Conservation (phyloP, 495 filamentous ascomycete species). For the Penicillium bialowiezense region DNA sequence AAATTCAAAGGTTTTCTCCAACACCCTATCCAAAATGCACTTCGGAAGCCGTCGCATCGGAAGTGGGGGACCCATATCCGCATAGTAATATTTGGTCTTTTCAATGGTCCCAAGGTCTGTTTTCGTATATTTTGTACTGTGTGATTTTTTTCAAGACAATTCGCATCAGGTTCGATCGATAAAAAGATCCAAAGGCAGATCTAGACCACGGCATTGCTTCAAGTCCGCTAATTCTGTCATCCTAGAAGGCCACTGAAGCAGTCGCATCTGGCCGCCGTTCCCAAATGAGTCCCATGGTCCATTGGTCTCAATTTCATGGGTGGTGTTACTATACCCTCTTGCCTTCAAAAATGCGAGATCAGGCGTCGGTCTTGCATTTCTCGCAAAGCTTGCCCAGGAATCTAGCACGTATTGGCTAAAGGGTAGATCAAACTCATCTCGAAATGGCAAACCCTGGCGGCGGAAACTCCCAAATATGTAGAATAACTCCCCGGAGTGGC, state of each 20-base stretch:
- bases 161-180: background rate
- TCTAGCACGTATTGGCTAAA: slow-evolving; percentile 27
- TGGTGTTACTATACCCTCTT: slow-evolving; percentile 20
- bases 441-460: slow-evolving; percentile 14
- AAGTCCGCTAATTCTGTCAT: slow-evolving; percentile 16
- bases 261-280: slow-evolving; percentile 1
- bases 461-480: slow-evolving; percentile 24
- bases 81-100: too few species aligned
- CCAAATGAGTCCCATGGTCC: slow-evolving; percentile 13
- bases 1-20: too few species aligned
- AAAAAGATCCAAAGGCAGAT: slow-evolving; percentile 10
- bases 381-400: slow-evolving; percentile 26
- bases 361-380: slow-evolving; percentile 17
- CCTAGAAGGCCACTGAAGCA: slow-evolving; percentile 17
- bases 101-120: too few species aligned
- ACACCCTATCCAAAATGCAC: too few species aligned
- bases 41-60: background rate
- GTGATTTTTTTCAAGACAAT: too few species aligned
- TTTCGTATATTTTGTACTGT: too few species aligned
- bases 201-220: slow-evolving; percentile 15
- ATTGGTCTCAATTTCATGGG: slow-evolving; percentile 7
- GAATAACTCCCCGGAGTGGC: slow-evolving; percentile 26
- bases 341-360: slow-evolving; percentile 12
- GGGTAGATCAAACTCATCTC: slow-evolving; percentile 23
- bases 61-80: background rate